Percentiles rank a stretch among this genome's conserved stretches.
Conservation (phyloP, 1,284 basidiomycete species). For the Cerrena zonata region DNA sequence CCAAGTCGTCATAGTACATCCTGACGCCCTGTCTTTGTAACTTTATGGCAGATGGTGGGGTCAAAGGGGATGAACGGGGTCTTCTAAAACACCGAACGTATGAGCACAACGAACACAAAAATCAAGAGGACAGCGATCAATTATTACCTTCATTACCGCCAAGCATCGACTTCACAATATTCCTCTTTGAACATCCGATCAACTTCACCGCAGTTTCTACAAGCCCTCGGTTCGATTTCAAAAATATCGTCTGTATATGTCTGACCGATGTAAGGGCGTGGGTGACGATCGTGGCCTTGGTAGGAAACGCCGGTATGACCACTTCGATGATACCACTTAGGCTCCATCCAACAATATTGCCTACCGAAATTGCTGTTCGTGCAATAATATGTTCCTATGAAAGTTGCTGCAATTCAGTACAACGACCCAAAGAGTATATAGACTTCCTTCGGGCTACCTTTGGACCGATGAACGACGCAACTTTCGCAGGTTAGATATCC, state of each 20-base stretch:
- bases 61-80: no score
- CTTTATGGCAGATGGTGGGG: no score
- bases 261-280: slow-evolving; percentile 16
- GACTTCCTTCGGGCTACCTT: slow-evolving; percentile 13
- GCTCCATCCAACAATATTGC: slow-evolving; percentile 29
- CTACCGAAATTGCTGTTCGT: slow-evolving; percentile 32
- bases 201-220: slow-evolving; percentile 31
- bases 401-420: slow-evolving; percentile 1
- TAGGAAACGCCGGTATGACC: slow-evolving; percentile 26
- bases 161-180: neutral
- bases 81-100: neutral
- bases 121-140: no score
- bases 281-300: slow-evolving; percentile 33
- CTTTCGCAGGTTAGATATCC: slow-evolving; percentile 33
- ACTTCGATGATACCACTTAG: slow-evolving; percentile 29
- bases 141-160: neutral
- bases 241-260: slow-evolving; percentile 24
- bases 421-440: neutral
- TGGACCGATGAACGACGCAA: slow-evolving; percentile 14
- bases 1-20: no score
- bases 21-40: no score
- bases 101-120: neutral
- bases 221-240: slow-evolving; percentile 26
- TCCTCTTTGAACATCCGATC: slow-evolving; percentile 24
- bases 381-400: slow-evolving; percentile 35